phyloP scores from a whole-genome alignment of 2,329 filamentous ascomycete species.

The Fusarium zealandicum region DNA sequence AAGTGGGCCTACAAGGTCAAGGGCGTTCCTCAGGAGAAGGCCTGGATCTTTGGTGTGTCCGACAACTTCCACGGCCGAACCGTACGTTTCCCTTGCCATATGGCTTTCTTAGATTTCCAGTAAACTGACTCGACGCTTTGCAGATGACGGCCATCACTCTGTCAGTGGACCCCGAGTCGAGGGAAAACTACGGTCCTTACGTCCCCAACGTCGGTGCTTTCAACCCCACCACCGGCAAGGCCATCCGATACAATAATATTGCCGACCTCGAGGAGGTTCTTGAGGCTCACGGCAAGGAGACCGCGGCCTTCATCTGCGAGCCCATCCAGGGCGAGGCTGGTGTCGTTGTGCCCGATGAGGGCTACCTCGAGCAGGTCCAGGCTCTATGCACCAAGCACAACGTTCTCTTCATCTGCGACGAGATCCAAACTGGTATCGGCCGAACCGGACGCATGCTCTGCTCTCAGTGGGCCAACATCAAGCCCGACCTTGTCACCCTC shows the following conservation, averaged over 20 bases:
- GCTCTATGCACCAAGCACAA: conserved; percentile 94
- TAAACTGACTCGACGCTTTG: conserved; percentile 1
- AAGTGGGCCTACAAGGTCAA: conserved; percentile 36
- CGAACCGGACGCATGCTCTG: conserved; percentile 94
- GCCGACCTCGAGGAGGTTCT: conserved; percentile 34
- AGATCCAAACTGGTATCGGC: conserved; percentile 98
- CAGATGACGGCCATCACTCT: conserved; percentile 94
- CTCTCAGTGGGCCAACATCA: conserved; percentile 93
- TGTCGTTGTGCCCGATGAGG: conserved; percentile 86
- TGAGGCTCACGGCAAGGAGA: conserved; percentile 30
- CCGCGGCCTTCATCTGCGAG: conserved; percentile 33
- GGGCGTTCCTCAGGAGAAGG: conserved; percentile 32
- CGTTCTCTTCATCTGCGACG: conserved; percentile 93
- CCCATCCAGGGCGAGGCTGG: conserved; percentile 82
- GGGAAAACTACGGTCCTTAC: conserved; percentile 96
- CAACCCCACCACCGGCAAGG: conserved; percentile 30
- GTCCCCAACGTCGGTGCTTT: conserved; percentile 84
- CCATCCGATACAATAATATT: conserved; percentile 34
- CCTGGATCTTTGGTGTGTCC: conserved; percentile 33
- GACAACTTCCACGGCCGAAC: conserved; percentile 56
- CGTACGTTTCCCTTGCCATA: conserved; percentile 59
- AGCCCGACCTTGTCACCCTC: conserved; percentile 91
- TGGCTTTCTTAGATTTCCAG: background rate
- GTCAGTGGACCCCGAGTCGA: conserved; percentile 93
- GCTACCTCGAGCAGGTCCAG: conserved; percentile 80